Evolutionary conservation across 192 early-diverging fungal genomes (phyloP), one percentile per base, ranked within the genome.

Genomic region (Jimgerdemannia flammicorona): DNA sequence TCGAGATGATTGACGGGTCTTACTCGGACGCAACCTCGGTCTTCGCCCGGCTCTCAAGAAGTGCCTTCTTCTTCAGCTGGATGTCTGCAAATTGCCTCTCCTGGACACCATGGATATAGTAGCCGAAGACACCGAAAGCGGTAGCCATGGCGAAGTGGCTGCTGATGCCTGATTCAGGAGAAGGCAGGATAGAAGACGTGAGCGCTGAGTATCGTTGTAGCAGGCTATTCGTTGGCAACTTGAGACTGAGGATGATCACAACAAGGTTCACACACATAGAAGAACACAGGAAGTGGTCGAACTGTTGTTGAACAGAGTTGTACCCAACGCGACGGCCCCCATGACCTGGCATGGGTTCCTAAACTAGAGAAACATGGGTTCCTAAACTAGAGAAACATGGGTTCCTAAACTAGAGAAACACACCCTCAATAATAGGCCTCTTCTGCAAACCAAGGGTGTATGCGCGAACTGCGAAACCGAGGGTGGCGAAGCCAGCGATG

Each of bases 381-480:
- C 66, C 29, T 29, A 29, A 74, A 68, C 4, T n/a, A 19, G 67
- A 77, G 41, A 44, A 70, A 77, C 18, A 74, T 29, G 4, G 4
- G 49, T 66, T n/a, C 66, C 49, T 69, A 72, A 70, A 70, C 17
- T 3, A 29, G 19, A 41, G 18, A 29, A 73, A 70, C 75, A 76
- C 69, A 84, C 83, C 76, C 44, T 79, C 76, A 40, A 79, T 71
- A 17, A 84, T n/a, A 49, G 83, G 80, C 67, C 80, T 77, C 71
- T 82, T 82, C 64, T 84, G 78, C 42, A 84, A 49, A 18, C 77
- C 83, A 64, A 84, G 73, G 70, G 83, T 80, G 67, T 79, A 79
- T 44, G 78, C 79, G 65, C 83, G 80, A 64, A 84, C 80, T 70
- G 78, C 73, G 40, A 84, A 76, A 74, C 83, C 83, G 70, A 84